Evolutionary conservation across 345 rosid genomes (phyloP), one percentile per base, ranked within the genome.

Genomic region (Capsella bursapastoris): DNA sequence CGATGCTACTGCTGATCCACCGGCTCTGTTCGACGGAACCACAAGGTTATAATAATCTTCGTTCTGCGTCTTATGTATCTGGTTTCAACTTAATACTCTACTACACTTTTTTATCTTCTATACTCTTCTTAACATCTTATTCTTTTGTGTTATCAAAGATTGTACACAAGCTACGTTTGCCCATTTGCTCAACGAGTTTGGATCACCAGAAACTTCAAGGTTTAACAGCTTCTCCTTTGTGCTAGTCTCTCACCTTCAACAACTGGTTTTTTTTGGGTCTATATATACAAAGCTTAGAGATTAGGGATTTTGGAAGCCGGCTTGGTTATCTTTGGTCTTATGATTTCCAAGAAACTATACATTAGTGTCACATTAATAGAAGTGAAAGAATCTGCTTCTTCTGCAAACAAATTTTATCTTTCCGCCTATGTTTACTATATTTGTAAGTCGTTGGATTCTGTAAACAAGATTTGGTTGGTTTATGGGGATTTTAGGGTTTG

Each of bases 161-260:
- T 91, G 87, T 93, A 93, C 80, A 82, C 85, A 28, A 44, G 63
- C 60, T 83, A 86, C 56, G 1, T 66, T 7, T 90, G 98, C 75
- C 98, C 98, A 27, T 94, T 4, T 75, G 92, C 95, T 7, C 97
- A 90, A 75, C 91, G 98, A 34, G 97, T 79, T 63, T 91, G 98
- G 98, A 91, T 94, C 89, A 87, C 96, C 69, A 84, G 98, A 75
- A 90, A 94, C 76, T 70, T 76, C 68, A 91, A 91, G 97, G 96
- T 90, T 18, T 73, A 51, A 56, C 22, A 43, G 11, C 67, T 62
- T 55, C n/a, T 31, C n/a, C 34, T 58, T 57, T 57, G 32, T 45
- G 12, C 25, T 28, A 70, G 14, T 50, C 61, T 61, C 22, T 34
- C 31, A 37, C 18, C 3, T 49, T 57, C 35, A 8, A 34, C 10